Evolutionary conservation across 2,329 filamentous ascomycete species (phyloP).

Genomic region (Epicoccum nigrum): DNA sequence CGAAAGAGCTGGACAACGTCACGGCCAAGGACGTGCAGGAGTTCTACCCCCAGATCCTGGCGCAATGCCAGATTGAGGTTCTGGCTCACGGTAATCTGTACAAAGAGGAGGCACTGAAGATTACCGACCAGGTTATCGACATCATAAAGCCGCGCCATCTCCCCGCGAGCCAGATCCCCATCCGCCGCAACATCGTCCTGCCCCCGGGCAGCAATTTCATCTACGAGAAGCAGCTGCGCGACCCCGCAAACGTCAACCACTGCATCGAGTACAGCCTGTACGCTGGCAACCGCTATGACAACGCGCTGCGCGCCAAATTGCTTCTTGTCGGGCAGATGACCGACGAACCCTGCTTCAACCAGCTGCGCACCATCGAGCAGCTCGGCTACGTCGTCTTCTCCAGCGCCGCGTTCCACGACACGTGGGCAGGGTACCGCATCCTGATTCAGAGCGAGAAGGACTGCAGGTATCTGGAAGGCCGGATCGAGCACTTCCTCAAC

Average conservation of each 20-base stretch:
- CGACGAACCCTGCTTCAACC: slow-evolving; percentile 92
- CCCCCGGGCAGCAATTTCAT: slow-evolving; percentile 82
- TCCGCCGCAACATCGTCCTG: slow-evolving; percentile 76
- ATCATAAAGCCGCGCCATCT: slow-evolving; percentile 76
- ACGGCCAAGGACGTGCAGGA: slow-evolving; percentile 74
- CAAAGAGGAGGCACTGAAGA: slow-evolving; percentile 86
- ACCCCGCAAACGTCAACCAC: slow-evolving; percentile 79
- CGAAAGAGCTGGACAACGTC: slow-evolving; percentile 75
- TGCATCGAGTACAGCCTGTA: slow-evolving; percentile 58
- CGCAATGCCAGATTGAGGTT: slow-evolving; percentile 85
- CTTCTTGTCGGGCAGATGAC: slow-evolving; percentile 87
- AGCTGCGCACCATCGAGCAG: slow-evolving; percentile 94
- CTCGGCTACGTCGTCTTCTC: slow-evolving; percentile 96
- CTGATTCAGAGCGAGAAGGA: slow-evolving; percentile 92
- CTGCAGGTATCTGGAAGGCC: slow-evolving; percentile 80
- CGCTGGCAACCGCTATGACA: slow-evolving; percentile 60
- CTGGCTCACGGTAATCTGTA: slow-evolving; percentile 92
- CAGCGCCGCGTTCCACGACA: slow-evolving; percentile 74
- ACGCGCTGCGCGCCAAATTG: slow-evolving; percentile 73
- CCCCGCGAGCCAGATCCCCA: slow-evolving; percentile 78
- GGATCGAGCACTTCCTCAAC: slow-evolving; percentile 84
- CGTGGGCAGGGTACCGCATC: slow-evolving; percentile 78
- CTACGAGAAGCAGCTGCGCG: slow-evolving; percentile 79
- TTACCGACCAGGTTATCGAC: slow-evolving; percentile 81
- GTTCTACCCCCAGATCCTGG: slow-evolving; percentile 81